Evolutionary conservation across 2,329 filamentous ascomycete genomes (phyloP).

Genomic region (Epichloe sp.): DNA sequence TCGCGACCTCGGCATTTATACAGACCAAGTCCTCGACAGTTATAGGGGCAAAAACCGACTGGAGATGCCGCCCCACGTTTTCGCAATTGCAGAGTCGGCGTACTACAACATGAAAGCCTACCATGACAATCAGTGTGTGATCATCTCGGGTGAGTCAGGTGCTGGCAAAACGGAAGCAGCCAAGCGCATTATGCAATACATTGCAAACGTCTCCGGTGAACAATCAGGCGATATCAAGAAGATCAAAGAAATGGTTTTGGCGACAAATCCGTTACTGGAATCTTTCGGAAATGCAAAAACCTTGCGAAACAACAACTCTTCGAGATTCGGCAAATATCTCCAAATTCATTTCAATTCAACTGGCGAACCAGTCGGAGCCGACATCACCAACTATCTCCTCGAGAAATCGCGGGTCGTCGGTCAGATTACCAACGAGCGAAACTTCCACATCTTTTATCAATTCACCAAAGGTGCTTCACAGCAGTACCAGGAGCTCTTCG

Average conservation of each 20-base stretch:
- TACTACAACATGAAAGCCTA: conserved; percentile 99
- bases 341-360: conserved; percentile 90
- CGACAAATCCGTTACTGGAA: conserved; percentile 91
- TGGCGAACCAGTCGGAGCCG: conserved; percentile 87
- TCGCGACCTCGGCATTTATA: conserved; percentile 94
- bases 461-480: conserved; percentile 91
- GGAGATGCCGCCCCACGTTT: conserved; percentile 91
- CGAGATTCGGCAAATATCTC: conserved; percentile 94
- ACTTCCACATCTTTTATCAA: conserved; percentile 99
- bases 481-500: conserved; percentile 75
- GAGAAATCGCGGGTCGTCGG: conserved; percentile 93
- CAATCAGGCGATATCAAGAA: conserved; percentile 77
- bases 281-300: conserved; percentile 99
- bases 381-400: conserved; percentile 95
- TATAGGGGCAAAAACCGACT: conserved; percentile 96
- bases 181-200: conserved; percentile 99
- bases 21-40: conserved; percentile 80
- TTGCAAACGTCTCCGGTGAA: conserved; percentile 88
- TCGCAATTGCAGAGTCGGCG: conserved; percentile 86
- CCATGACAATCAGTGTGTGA: conserved; percentile 97
- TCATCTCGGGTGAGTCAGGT: conserved; percentile 96
- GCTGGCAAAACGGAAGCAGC: conserved; percentile 97
- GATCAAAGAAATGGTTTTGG: conserved; percentile 98
- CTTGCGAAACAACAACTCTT: conserved; percentile 96
- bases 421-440: conserved; percentile 89